phyloP scores from a whole-genome alignment of 176 grass and related monocot species.

The Tillandsia leiboldiana region DNA sequence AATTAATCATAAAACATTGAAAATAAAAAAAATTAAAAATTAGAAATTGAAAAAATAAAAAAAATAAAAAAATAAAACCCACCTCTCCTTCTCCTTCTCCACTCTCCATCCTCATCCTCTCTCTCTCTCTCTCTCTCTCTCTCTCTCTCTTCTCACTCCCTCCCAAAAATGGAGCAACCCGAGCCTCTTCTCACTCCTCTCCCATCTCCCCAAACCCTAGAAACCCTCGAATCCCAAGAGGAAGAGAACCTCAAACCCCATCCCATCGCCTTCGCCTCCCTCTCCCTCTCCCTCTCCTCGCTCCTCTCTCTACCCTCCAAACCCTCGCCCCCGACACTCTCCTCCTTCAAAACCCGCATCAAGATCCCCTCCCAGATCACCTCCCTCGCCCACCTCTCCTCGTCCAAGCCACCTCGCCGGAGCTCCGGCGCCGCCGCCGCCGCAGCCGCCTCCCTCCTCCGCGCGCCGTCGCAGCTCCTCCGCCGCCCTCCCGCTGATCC shows the following conservation, averaged over 20 bases:
- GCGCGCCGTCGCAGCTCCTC: conserved; percentile 1
- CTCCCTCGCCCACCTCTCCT: conserved; percentile 43
- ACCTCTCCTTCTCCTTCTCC: background rate
- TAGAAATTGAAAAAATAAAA: background rate
- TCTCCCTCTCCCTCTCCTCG: conserved; percentile 40
- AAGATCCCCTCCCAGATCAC: conserved; percentile 49
- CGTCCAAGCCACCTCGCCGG: conserved; percentile 29
- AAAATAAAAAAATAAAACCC: background rate
- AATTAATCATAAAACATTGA: background rate
- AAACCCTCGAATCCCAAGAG: background rate
- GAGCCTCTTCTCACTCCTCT: background rate
- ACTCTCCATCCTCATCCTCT: background rate
- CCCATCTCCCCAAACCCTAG: background rate
- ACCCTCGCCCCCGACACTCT: conserved; percentile 26
- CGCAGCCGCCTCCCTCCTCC: conserved; percentile 9
- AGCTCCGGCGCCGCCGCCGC: background rate
- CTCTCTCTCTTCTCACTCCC: background rate
- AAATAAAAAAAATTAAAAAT: background rate
- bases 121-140: background rate
- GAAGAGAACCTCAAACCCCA: background rate
- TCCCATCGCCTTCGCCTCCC: conserved; percentile 40
- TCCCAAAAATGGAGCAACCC: background rate
- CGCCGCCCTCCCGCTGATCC: conserved; percentile 38
- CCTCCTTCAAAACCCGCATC: conserved; percentile 32
- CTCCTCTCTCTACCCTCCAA: conserved; percentile 35